Evolutionary conservation across 2,329 filamentous ascomycete genomes (phyloP).

Genomic region (Trichoderma atrobrunneum): DNA sequence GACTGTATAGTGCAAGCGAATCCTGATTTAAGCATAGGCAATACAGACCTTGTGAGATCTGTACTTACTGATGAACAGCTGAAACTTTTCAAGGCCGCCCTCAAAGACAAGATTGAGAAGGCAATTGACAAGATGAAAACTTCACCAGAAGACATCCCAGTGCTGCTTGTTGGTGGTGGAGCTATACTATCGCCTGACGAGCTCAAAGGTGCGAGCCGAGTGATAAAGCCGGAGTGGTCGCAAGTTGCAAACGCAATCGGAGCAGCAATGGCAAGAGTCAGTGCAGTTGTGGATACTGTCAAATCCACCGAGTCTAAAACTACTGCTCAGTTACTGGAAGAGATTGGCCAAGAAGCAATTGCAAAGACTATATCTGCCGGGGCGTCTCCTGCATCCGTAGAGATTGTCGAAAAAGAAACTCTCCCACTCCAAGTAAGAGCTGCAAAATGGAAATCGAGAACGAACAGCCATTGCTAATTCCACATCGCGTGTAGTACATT

Average conservation of each 20-base stretch:
- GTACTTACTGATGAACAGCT: constrained; percentile 35
- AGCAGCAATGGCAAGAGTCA: constrained; percentile 60
- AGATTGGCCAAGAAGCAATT: constrained; percentile 41
- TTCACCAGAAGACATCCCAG: constrained; percentile 55
- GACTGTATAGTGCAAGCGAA: constrained; percentile 47
- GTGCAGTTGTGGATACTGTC: constrained; percentile 50
- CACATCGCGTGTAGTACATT: constrained; percentile 40
- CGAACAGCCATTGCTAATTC: background rate
- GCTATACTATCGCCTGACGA: constrained; percentile 55
- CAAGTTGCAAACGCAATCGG: constrained; percentile 64
- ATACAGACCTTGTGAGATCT: constrained; percentile 36
- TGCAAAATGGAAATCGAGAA: background rate
- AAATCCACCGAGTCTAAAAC: constrained; percentile 46
- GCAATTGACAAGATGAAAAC: constrained; percentile 63
- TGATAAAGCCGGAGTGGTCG: constrained; percentile 56
- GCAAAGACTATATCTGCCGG: constrained; percentile 45
- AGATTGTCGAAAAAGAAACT: constrained; percentile 51
- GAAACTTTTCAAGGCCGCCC: constrained; percentile 36
- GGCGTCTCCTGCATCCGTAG: constrained; percentile 42
- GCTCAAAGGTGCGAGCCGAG: constrained; percentile 54
- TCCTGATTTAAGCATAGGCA: constrained; percentile 39
- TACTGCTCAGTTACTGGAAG: constrained; percentile 37
- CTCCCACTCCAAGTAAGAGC: constrained; percentile 49
- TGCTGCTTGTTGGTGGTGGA: constrained; percentile 63
- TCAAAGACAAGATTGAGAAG: constrained; percentile 52